A percentile compares a stretch with the other conserved stretches of the same genome.
Evolutionary conservation across 139 green algal species (phyloP).

Genomic region (Yamagishiella unicocca): DNA sequence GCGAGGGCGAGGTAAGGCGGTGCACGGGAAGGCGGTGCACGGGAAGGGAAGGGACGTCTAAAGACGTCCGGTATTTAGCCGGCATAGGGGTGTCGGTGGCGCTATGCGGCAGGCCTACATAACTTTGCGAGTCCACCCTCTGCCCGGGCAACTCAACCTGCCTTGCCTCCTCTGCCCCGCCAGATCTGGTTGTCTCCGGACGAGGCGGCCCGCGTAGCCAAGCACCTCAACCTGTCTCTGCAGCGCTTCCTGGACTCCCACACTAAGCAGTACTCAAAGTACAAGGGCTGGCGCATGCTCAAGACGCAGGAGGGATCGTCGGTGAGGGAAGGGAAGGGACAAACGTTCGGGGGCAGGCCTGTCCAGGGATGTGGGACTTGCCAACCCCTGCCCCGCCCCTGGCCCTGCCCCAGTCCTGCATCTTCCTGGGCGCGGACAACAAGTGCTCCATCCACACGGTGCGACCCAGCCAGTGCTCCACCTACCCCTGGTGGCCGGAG

Average conservation of each 20-base stretch:
- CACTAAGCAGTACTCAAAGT: slow-evolving; percentile 59
- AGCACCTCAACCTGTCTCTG: slow-evolving; percentile 46
- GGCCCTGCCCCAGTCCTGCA: slow-evolving; percentile 46
- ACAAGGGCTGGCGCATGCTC: slow-evolving; percentile 61
- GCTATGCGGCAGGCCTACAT: no score
- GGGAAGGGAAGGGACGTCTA: no score
- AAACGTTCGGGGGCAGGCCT: neutral
- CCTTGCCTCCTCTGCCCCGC: no score
- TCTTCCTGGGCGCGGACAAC: slow-evolving; percentile 67
- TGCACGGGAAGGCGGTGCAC: no score
- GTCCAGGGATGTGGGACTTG: neutral
- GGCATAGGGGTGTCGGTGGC: no score
- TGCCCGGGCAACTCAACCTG: no score
- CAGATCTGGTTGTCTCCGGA: slow-evolving; percentile 61
- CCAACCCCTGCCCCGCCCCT: neutral
- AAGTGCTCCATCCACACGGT: slow-evolving; percentile 61
- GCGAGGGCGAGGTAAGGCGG: slow-evolving; percentile 55
- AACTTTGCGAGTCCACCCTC: no score
- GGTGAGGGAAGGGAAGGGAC: neutral
- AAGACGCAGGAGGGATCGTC: slow-evolving; percentile 13
- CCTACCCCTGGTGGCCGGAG: slow-evolving; percentile 78
- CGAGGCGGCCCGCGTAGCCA: slow-evolving; percentile 56
- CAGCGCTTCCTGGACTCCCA: slow-evolving; percentile 48
- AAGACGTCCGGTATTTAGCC: no score
- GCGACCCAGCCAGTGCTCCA: slow-evolving; percentile 66